Evolutionary conservation across 1,139 yeast species (phyloP).

Genomic region (Pichiaceae sp.): DNA sequence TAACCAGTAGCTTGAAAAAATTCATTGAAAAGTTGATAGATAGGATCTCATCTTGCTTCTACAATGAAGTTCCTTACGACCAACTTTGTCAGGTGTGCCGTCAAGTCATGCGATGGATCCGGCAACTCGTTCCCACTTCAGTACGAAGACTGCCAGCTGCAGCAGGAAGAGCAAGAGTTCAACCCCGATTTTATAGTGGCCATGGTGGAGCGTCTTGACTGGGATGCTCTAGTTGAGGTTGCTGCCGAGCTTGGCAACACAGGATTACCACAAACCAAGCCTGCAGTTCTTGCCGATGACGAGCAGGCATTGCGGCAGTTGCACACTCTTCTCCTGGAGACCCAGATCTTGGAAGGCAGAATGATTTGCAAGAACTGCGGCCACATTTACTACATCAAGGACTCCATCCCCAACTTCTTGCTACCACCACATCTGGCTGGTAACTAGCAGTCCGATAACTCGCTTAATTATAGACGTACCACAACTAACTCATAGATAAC

Average conservation of each 20-base stretch:
- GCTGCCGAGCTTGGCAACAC: constrained; percentile 71
- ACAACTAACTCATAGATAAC: constrained; percentile 19
- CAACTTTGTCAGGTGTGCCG: constrained; percentile 91
- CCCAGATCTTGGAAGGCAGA: constrained; percentile 78
- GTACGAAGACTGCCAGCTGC: constrained; percentile 64
- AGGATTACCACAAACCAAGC: constrained; percentile 55
- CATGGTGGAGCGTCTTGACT: constrained; percentile 76
- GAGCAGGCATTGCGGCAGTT: constrained; percentile 67
- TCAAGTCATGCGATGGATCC: constrained; percentile 68
- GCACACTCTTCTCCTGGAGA: constrained; percentile 73
- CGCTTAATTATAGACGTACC: too few species aligned
- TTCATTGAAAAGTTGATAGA: neutral
- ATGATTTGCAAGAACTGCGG: constrained; percentile 84
- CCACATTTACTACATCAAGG: constrained; percentile 83
- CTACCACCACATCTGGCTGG: constrained; percentile 90
- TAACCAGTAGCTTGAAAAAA: too few species aligned
- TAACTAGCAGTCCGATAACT: too few species aligned
- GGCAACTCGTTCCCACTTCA: constrained; percentile 74
- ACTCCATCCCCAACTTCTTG: constrained; percentile 87
- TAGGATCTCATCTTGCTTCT: too few species aligned
- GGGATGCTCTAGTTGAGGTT: constrained; percentile 75
- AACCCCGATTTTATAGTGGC: constrained; percentile 74
- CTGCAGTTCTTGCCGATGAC: constrained; percentile 33
- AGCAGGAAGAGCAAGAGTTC: constrained; percentile 72
- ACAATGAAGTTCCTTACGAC: constrained; percentile 87